Percentiles rank a stretch among this genome's conserved stretches.
These are phyloP conservation scores for Solanum sparsipilum DNA, from an alignment of 257 asterid species.

Conservation along the genomic window DNA sequence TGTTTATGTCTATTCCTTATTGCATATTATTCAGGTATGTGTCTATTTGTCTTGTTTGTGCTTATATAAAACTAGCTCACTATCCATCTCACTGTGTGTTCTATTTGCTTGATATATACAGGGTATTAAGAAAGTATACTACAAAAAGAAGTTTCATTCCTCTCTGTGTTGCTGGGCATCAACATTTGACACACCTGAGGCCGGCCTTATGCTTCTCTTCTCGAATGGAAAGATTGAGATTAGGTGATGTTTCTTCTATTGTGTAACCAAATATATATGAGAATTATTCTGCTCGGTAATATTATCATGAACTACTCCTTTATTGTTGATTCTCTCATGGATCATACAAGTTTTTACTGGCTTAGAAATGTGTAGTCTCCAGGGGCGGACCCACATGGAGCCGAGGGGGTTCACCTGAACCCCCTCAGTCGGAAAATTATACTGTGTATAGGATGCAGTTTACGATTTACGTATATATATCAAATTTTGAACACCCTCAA, in stretches of 20 bases:
- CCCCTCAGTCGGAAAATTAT: too few species aligned
- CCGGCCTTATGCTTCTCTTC: slow-evolving; percentile 66
- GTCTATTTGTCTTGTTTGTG: neutral
- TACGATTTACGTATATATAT: too few species aligned
- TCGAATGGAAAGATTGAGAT: slow-evolving; percentile 73
- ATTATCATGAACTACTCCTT: neutral
- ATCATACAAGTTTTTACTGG: neutral
- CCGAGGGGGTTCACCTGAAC: too few species aligned
- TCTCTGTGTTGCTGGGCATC: slow-evolving; percentile 77
- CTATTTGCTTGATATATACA: slow-evolving; percentile 14
- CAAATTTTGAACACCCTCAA: too few species aligned
- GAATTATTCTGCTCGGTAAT: neutral
- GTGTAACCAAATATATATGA: neutral
- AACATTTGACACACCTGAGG: slow-evolving; percentile 47
- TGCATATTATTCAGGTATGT: slow-evolving; percentile 64
- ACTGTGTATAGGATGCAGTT: too few species aligned
- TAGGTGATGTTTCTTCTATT: slow-evolving; percentile 29
- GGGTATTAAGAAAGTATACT: slow-evolving; percentile 78
- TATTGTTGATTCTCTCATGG: neutral
- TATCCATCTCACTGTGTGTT: neutral
- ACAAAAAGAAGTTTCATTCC: slow-evolving; percentile 75
- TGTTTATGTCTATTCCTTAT: slow-evolving; percentile 60
- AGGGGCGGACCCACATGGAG: too few species aligned
- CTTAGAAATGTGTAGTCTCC: neutral
- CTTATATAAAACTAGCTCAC: neutral